Base-by-base conservation (phyloP, 169 alveolate genomes). In the Haemoproteus tartakovskyi region DNA sequence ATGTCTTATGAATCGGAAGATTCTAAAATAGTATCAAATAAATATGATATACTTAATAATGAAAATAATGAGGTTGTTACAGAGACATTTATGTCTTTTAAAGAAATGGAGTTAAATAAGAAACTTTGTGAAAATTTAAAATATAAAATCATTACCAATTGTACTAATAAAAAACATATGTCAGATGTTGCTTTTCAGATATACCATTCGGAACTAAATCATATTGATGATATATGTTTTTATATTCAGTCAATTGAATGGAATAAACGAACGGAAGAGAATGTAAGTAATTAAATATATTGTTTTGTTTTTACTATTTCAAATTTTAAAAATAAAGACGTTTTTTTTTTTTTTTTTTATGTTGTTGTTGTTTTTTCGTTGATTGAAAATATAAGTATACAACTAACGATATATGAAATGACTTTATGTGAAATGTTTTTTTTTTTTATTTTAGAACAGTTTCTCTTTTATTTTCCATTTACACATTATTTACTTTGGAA, bases 121-220 rank as follows among this genome's bases (percentile, higher is more conserved):
- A 70, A 54, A 22, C 45, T 70, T 18, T 89, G 93, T 46, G 90
- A 86, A 47, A 83, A 83, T 62, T 64, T 89, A 46, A 89, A 89
- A 80, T 62, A 67, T 37, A 87, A 81, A 57, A 89, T 89, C 19
- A 87, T 89, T 26, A 63, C 90, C 11, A 79, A 85, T 67, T 89
- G 93, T 38, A 89, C 93, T 24, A 54, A 56, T 41, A 64, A 60
- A 21, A 30, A 47, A 1, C 63, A 80, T 61, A 85, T 89, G 91
- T 86, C 93, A 0, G 93, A 89, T 48, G 60, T 90, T 5, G 93
- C 93, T 19, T 89, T 89, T 61, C 93, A 89, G 52, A 89, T 89
- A 67, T 89, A 86, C 45, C 93, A 89, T 67, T 67, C 93, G 0
- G 91, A 89, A 30, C 80, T 89, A 45, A 89, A 89, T 46, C 93